Conservation (phyloP, 495 filamentous ascomycete species). For the Corynascus novoguineensis region DNA sequence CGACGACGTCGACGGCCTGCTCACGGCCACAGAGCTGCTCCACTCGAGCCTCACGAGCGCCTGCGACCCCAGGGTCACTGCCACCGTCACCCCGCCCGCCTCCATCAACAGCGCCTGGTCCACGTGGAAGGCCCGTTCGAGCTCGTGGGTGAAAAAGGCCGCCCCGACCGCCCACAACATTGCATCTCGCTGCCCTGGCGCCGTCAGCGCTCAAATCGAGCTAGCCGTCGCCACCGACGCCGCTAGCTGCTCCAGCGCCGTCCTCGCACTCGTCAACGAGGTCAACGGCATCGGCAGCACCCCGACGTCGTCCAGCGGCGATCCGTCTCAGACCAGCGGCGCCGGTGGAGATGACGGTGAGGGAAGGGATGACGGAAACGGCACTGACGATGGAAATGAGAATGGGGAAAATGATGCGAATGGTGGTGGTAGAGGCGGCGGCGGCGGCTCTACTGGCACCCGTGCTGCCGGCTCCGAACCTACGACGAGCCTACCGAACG, state of each 20-base stretch:
- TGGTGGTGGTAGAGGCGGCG: neutral
- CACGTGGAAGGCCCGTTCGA: neutral
- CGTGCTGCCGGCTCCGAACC: neutral
- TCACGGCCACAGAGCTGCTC: neutral
- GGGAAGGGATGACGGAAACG: neutral
- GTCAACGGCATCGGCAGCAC: neutral
- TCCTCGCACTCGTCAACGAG: neutral
- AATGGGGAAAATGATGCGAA: neutral
- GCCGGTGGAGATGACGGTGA: neutral
- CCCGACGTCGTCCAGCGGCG: neutral
- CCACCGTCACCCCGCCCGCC: neutral
- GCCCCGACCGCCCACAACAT: neutral
- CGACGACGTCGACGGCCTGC: neutral
- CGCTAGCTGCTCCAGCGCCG: neutral
- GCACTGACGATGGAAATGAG: neutral
- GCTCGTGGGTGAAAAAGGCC: neutral
- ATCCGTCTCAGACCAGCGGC: neutral
- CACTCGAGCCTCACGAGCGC: too few relatives aligned
- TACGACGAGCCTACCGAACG: neutral
- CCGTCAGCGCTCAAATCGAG: neutral
- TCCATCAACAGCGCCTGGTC: neutral
- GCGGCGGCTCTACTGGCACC: neutral
- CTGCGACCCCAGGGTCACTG: neutral
- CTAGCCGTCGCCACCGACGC: neutral
- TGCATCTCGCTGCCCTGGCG: neutral